phyloP scores from a whole-genome alignment of 176 grass and related monocot genomes.

The Leersia perrieri region DNA sequence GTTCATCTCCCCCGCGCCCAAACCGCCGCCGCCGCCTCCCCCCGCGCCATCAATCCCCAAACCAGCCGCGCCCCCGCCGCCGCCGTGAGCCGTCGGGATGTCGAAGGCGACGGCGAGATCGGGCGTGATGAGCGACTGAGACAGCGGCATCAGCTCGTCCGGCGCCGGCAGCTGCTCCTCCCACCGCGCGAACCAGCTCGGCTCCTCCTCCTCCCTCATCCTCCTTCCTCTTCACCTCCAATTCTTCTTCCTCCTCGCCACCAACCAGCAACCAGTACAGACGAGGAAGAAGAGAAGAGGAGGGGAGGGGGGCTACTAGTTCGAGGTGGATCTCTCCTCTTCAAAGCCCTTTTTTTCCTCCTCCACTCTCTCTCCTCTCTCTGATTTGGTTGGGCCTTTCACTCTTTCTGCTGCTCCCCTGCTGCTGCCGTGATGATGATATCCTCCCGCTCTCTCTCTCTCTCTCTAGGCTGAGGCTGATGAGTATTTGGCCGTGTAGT shows the following conservation, averaged over 20 bases:
- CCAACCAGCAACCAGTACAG: background rate
- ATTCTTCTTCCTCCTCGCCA: background rate
- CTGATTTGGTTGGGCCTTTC: background rate
- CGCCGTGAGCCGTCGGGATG: constrained; percentile 48
- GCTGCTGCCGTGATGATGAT: constrained; percentile 25
- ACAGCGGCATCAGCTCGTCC: constrained; percentile 82
- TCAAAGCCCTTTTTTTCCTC: constrained; percentile 39
- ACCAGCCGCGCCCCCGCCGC: background rate
- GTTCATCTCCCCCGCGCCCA: constrained; percentile 43
- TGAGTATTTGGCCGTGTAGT: constrained; percentile 30
- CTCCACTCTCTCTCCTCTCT: constrained; percentile 15
- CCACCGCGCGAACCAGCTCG: constrained; percentile 81
- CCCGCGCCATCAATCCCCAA: background rate
- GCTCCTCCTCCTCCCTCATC: constrained; percentile 91
- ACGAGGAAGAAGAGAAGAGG: background rate
- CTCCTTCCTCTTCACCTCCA: background rate
- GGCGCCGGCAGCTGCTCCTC: constrained; percentile 82
- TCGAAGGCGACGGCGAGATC: constrained; percentile 90
- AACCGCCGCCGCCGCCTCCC: background rate
- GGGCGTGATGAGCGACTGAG: constrained; percentile 81
- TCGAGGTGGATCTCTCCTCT: constrained; percentile 99
- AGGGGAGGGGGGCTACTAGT: constrained; percentile 35
- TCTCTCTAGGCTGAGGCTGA: constrained; percentile 22
- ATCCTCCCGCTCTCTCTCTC: background rate
- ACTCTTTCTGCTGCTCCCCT: constrained; percentile 23